Conservation (phyloP, 1,139 yeast genomes). For the Pichia sp. region DNA sequence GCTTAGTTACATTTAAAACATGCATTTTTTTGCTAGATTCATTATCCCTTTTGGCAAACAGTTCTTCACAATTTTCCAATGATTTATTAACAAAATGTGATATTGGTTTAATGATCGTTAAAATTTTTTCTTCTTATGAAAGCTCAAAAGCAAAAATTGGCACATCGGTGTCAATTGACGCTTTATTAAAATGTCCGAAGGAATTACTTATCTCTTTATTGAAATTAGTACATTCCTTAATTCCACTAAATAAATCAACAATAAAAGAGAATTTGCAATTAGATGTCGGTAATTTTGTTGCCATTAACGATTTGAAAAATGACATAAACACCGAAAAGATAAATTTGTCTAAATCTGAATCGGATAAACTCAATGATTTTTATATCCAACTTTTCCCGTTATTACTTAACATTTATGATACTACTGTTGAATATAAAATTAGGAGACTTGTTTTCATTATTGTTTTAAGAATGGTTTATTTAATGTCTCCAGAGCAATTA, state of each 20-base stretch:
- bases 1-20: constrained; percentile 26
- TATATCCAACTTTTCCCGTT: constrained; percentile 50
- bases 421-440: constrained; percentile 65
- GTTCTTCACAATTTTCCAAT: constrained; percentile 38
- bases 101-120: constrained; percentile 39
- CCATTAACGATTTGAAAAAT: constrained; percentile 30
- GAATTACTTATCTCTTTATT: constrained; percentile 54
- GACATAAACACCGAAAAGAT: neutral
- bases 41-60: constrained; percentile 34
- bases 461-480: constrained; percentile 47
- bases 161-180: constrained; percentile 45
- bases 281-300: constrained; percentile 15
- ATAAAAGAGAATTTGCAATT: constrained; percentile 4
- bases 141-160: constrained; percentile 14
- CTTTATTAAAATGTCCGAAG: constrained; percentile 70
- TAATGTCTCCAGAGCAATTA: constrained; percentile 22
- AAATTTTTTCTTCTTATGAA: constrained; percentile 34
- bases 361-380: constrained; percentile 32
- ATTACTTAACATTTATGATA: constrained; percentile 65
- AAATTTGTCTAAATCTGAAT: constrained; percentile 16
- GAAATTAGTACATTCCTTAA: constrained; percentile 48
- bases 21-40: constrained; percentile 41
- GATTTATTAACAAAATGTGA: constrained; percentile 36
- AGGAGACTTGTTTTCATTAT: constrained; percentile 56
- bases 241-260: constrained; percentile 38